These are phyloP conservation scores for Pleurozium schreberi DNA, from an alignment of 225 moss, liverwort and hornwort genomes.

Conservation along the genomic window DNA sequence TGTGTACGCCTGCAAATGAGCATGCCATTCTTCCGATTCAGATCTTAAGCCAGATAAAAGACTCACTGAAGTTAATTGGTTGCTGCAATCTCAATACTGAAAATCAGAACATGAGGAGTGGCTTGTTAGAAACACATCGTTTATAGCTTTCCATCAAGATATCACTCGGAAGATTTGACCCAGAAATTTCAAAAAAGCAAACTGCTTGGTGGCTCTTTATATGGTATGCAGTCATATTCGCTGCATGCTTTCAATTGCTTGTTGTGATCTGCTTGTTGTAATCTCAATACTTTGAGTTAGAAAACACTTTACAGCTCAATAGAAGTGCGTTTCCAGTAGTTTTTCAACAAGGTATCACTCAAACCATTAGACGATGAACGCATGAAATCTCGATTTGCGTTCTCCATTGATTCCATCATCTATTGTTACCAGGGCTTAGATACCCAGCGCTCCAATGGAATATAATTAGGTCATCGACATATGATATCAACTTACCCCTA, in stretches of 20 bases:
- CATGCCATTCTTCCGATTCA: background rate
- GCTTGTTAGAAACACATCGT: background rate
- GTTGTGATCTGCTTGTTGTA: background rate
- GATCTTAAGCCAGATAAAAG: background rate
- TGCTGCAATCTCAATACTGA: background rate
- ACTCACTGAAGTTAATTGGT: background rate
- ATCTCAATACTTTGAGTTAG: background rate
- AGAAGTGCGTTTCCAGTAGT: background rate
- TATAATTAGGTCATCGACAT: background rate
- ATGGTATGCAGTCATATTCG: background rate
- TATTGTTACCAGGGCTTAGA: background rate
- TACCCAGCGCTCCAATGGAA: background rate
- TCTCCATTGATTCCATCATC: background rate
- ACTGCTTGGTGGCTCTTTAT: too few relatives aligned
- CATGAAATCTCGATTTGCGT: background rate
- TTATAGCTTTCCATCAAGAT: too few relatives aligned
- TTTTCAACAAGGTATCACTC: background rate
- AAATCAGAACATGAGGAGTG: background rate
- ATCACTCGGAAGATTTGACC: background rate
- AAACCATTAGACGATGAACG: background rate
- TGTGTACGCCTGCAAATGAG: conserved; percentile 47
- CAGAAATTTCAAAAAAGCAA: background rate
- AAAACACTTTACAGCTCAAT: background rate
- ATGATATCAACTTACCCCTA: background rate
- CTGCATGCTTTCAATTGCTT: background rate